Evolutionary conservation across 305 asterid species (phyloP).

Genomic region (Ajuga reptans): DNA sequence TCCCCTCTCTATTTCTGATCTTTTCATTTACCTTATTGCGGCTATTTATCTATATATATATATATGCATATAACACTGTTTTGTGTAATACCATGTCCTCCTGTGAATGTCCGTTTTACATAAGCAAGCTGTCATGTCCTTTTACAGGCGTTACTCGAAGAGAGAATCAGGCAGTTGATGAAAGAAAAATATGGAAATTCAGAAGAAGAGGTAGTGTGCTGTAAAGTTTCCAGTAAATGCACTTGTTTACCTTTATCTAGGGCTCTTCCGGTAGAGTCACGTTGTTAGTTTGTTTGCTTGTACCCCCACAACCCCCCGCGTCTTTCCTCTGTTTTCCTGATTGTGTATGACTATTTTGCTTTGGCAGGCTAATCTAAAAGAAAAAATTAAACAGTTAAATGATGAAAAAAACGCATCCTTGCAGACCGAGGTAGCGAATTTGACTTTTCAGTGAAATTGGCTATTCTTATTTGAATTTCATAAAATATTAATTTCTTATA

Average conservation of each 20-base stretch:
- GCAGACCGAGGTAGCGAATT: slow-evolving; percentile 31
- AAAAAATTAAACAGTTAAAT: slow-evolving; percentile 16
- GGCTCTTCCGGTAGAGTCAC: slow-evolving; percentile 4
- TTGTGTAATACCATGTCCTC: not conserved
- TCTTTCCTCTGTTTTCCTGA: not conserved
- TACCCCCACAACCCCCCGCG: too few relatives aligned
- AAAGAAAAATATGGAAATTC: slow-evolving; percentile 30
- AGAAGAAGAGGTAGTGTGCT: slow-evolving; percentile 28
- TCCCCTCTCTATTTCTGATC: not conserved
- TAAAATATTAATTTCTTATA: slow-evolving; percentile 3
- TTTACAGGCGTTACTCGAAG: slow-evolving; percentile 29
- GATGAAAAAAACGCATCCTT: slow-evolving; percentile 26
- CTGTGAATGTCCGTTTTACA: not conserved
- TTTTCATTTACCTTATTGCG: not conserved
- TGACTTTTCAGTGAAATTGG: slow-evolving; percentile 8
- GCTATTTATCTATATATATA: not conserved
- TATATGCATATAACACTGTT: not conserved
- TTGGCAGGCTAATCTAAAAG: slow-evolving; percentile 32
- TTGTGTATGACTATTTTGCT: not conserved
- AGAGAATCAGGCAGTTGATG: slow-evolving; percentile 28
- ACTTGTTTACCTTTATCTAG: slow-evolving; percentile 5
- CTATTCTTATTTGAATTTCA: not conserved
- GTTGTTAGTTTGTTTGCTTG: not conserved
- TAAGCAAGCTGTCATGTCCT: slow-evolving; percentile 5
- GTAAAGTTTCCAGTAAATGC: not conserved